Base-by-base conservation (phyloP, 2,329 filamentous ascomycete species). In the Epichloe sp. region DNA sequence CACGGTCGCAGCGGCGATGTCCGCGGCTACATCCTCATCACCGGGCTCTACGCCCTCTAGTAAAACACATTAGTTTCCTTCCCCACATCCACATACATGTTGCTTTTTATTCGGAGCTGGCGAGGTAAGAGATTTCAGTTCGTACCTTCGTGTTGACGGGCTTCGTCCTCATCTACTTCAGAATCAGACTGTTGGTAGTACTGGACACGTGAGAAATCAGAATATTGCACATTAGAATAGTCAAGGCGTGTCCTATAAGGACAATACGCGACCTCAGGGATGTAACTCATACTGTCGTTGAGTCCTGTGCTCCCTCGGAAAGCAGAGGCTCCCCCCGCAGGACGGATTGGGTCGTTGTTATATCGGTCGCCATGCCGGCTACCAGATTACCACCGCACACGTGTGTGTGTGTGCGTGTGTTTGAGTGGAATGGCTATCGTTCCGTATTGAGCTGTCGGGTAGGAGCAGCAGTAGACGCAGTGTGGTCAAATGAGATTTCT, bases 131-230 rank as follows among this genome's bases (percentile, higher is more conserved):
- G 2, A n/a, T 7, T 36, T 36, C 26, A 53, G 53, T 4, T 26
- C 38, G 53, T 59, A 54, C 55, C 55, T 54, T 57, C 38, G 12
- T 47, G 38, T 38, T 49, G 50, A n/a, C 54, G 47, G 2, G 17
- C 53, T 34, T 46, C 44, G 48, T 55, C 59, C 49, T 63, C 59
- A 40, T 71, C 70, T 14, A 59, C 60, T n/a, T 74, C 71, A 47
- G 69, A 69, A 52, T 72, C 65, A 40, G 65, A 62, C 10, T 60
- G 55, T 48, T 68, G 61, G 49, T 65, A 67, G 57, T 66, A 74
- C 54, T 71, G 63, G 48, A 74, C 60, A 35, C 70, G 63, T 54
- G 67, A 70, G 62, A 69, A 73, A 58, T 73, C 62, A 55, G 70
- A 67, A 53, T 63, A 68, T 56, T 71, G 65, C 52, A 73, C 63